These are phyloP conservation scores for Colletotrichum zoysiae DNA, from an alignment of 2,329 filamentous ascomycete genomes.

Conservation along the genomic window DNA sequence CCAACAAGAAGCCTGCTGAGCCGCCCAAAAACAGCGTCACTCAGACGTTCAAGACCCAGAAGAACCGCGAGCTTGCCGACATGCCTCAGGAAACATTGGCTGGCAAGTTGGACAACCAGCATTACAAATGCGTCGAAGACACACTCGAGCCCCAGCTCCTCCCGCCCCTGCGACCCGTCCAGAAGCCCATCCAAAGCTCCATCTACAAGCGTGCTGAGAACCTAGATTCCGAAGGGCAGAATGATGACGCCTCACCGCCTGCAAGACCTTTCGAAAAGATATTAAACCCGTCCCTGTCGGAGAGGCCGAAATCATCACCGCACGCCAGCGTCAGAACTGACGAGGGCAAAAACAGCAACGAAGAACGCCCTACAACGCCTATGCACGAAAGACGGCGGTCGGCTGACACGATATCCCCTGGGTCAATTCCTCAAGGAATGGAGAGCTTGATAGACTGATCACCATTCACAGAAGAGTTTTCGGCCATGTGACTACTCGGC, in stretches of 20 bases:
- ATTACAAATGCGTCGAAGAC: conserved; percentile 43
- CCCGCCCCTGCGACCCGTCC: conserved; percentile 46
- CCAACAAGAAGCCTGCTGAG: conserved; percentile 51
- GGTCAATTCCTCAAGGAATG: conserved; percentile 57
- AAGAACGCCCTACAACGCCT: conserved; percentile 33
- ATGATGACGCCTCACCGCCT: neutral
- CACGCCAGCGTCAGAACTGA: conserved; percentile 8
- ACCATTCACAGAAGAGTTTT: neutral
- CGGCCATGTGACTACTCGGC: neutral
- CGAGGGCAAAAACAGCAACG: conserved; percentile 23
- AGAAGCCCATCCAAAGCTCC: conserved; percentile 42
- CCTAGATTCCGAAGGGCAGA: neutral
- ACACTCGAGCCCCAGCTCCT: conserved; percentile 42
- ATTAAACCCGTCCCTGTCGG: conserved; percentile 27
- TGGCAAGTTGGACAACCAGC: conserved; percentile 42
- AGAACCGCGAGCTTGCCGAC: conserved; percentile 49
- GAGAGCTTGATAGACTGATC: conserved; percentile 51
- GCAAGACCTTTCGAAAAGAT: conserved; percentile 8
- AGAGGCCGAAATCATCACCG: conserved; percentile 39
- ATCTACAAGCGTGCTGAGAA: conserved; percentile 37
- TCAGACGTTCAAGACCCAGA: conserved; percentile 60
- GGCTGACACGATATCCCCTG: conserved; percentile 58
- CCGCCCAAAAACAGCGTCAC: conserved; percentile 56
- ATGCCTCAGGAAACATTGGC: conserved; percentile 47
- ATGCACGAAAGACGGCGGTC: conserved; percentile 31